These are phyloP conservation scores for Adansonia grandidieri DNA, from an alignment of 441 rosid genomes.

Conservation along the genomic window DNA sequence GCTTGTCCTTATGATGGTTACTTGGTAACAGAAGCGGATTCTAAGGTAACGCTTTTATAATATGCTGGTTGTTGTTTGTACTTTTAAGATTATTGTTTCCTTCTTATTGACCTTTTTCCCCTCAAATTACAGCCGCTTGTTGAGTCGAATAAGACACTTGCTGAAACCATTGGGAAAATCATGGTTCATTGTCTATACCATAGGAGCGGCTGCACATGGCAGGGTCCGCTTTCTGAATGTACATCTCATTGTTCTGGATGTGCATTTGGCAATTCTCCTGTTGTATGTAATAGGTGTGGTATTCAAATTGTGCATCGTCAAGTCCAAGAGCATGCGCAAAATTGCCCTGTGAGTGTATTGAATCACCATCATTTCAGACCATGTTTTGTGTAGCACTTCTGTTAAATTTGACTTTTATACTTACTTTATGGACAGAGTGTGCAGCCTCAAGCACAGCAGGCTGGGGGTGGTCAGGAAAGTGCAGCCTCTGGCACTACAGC, in stretches of 20 bases:
- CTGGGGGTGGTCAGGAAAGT: slow-evolving; percentile 49
- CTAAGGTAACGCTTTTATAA: slow-evolving; percentile 53
- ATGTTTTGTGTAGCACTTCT: neutral
- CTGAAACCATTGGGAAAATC: slow-evolving; percentile 66
- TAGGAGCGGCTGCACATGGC: slow-evolving; percentile 85
- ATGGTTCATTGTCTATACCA: slow-evolving; percentile 66
- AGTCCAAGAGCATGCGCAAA: slow-evolving; percentile 80
- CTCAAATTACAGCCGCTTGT: slow-evolving; percentile 58
- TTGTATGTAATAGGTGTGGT: slow-evolving; percentile 72
- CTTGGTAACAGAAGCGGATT: slow-evolving; percentile 79
- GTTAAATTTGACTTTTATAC: neutral
- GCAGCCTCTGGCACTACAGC: slow-evolving; percentile 37
- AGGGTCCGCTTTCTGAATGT: slow-evolving; percentile 70
- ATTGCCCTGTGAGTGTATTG: slow-evolving; percentile 67
- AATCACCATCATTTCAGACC: neutral
- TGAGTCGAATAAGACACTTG: slow-evolving; percentile 65
- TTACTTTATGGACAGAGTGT: slow-evolving; percentile 49
- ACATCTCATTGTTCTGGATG: slow-evolving; percentile 73
- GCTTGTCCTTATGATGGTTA: slow-evolving; percentile 86
- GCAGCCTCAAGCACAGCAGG: slow-evolving; percentile 53
- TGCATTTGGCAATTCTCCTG: slow-evolving; percentile 72
- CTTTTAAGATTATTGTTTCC: neutral
- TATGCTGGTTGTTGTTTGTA: slow-evolving; percentile 7
- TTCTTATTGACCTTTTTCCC: slow-evolving; percentile 13
- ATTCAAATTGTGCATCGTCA: slow-evolving; percentile 70